Base-by-base conservation (phyloP, 345 rosid genomes). In the Excoecaria cochinchinensis region DNA sequence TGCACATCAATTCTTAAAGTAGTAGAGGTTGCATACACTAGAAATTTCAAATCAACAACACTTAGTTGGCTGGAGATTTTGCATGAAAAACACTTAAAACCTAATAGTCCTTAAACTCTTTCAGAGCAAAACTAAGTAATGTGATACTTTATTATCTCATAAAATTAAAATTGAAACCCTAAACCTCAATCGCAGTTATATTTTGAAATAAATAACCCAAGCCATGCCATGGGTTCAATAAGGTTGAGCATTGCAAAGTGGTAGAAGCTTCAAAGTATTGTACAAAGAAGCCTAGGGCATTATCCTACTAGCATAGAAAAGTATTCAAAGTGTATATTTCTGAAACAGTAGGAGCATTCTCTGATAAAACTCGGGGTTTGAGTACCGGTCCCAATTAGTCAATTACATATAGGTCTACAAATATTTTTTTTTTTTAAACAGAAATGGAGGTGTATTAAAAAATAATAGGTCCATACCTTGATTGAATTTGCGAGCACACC, bases 401-500 rank as follows among this genome's bases (percentile, higher is more conserved):
- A n/a, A n/a, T 31, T 31, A 31, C 31, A 31, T 31, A 31, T 31
- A 31, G 31, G 2, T 31, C 2, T 31, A 31, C 31, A 2, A 31
- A 0, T n/a, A n/a, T 31, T 31, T 31, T 31, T 31, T 31, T 31
- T 31, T 31, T 31, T 31, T 31, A 0, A 31, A 31, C 31, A 31
- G 1, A 31, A 31, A 31, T 0, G 31, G 2, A 31, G 31, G 31
- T 31, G 31, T 31, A 0, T 31, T 31, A 31, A 15, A 79, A 57
- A 47, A 8, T 7, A 79, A 57, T 36, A 42, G 53, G 31, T 7
- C 8, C 75, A 71, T 74, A 92, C 97, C 95, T 90, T 95, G 99
- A 79, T 95, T 90, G 82, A 92, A 92, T 84, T 88, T 95, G 66
- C 97, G 97, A 69, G 99, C 97, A 74, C 92, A 90, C 96, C 98